Conservation (phyloP, 2,329 filamentous ascomycete species). For the Scytalidium lignicola region DNA sequence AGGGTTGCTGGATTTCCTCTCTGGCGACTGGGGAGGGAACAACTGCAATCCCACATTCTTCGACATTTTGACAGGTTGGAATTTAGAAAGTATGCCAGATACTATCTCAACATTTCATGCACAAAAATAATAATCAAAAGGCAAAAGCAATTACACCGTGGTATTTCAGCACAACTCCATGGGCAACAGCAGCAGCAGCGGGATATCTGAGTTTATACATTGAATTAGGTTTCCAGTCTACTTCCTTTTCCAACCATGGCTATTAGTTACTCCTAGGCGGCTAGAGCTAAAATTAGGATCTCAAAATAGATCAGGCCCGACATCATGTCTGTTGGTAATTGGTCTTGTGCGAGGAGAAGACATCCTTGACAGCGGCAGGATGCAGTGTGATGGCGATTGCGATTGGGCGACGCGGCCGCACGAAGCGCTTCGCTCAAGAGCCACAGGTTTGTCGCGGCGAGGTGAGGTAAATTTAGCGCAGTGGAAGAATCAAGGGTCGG, state of each 20-base stretch:
- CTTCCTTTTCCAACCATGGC: not conserved
- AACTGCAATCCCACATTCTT: slow-evolving; percentile 25
- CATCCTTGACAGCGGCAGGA: slow-evolving; percentile 14
- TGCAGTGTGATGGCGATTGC: slow-evolving; percentile 16
- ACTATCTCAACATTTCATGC: slow-evolving; percentile 5
- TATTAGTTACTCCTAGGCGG: slow-evolving; percentile 1
- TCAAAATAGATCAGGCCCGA: slow-evolving; percentile 15
- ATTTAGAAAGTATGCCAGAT: slow-evolving; percentile 14
- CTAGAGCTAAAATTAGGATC: slow-evolving; percentile 4
- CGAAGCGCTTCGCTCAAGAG: not conserved
- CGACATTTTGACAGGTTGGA: slow-evolving; percentile 12
- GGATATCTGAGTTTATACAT: not conserved
- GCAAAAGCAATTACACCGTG: not conserved
- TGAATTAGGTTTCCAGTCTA: not conserved
- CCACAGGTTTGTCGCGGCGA: not conserved
- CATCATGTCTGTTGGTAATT: slow-evolving; percentile 8
- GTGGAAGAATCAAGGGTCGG: no score
- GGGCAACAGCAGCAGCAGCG: not conserved
- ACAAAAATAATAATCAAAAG: slow-evolving; percentile 1
- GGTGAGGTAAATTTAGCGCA: not conserved
- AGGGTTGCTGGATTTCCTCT: slow-evolving; percentile 18
- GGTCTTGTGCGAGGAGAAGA: slow-evolving; percentile 1
- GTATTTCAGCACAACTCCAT: not conserved
- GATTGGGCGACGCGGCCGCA: slow-evolving; percentile 5
- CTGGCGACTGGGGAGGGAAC: slow-evolving; percentile 26